phyloP scores from a whole-genome alignment of 495 filamentous ascomycete genomes.

The Penicillium chermesinum region DNA sequence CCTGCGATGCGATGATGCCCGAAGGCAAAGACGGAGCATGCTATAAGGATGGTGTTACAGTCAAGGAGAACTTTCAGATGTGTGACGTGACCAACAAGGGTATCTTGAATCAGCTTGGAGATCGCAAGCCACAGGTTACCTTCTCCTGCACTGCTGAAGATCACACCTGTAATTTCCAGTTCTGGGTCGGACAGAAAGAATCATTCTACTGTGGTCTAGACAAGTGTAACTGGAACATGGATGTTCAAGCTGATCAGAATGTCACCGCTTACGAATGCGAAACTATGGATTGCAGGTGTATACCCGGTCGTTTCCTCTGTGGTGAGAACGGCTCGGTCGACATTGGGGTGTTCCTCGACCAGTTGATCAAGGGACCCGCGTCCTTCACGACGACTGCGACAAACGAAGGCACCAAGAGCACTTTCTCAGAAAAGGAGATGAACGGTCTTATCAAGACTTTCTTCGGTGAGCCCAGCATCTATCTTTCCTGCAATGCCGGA shows the following conservation, averaged over 20 bases:
- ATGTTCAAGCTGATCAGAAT: slow-evolving; percentile 67
- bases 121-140: slow-evolving; percentile 82
- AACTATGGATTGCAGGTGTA: slow-evolving; percentile 77
- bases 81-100: slow-evolving; percentile 95
- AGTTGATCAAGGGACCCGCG: slow-evolving; percentile 80
- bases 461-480: slow-evolving; percentile 88
- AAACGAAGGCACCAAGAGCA: slow-evolving; percentile 56
- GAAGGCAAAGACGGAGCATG: slow-evolving; percentile 75
- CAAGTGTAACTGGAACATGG: slow-evolving; percentile 66
- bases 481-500: slow-evolving; percentile 73
- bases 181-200: slow-evolving; percentile 90
- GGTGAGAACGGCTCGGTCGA: slow-evolving; percentile 88
- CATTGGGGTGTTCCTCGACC: slow-evolving; percentile 77
- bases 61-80: slow-evolving; percentile 94
- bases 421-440: slow-evolving; percentile 85
- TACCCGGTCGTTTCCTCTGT: slow-evolving; percentile 88
- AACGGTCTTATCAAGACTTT: slow-evolving; percentile 78
- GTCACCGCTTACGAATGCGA: slow-evolving; percentile 79
- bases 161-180: slow-evolving; percentile 86
- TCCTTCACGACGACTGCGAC: slow-evolving; percentile 68
- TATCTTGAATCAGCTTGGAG: slow-evolving; percentile 80
- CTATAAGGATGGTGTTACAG: slow-evolving; percentile 82
- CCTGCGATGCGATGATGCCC: slow-evolving; percentile 82
- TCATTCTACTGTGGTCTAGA: slow-evolving; percentile 94
- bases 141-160: slow-evolving; percentile 79